Conservation (phyloP, 805 yeast species). For the Nakazawaea ambrosiae region DNA sequence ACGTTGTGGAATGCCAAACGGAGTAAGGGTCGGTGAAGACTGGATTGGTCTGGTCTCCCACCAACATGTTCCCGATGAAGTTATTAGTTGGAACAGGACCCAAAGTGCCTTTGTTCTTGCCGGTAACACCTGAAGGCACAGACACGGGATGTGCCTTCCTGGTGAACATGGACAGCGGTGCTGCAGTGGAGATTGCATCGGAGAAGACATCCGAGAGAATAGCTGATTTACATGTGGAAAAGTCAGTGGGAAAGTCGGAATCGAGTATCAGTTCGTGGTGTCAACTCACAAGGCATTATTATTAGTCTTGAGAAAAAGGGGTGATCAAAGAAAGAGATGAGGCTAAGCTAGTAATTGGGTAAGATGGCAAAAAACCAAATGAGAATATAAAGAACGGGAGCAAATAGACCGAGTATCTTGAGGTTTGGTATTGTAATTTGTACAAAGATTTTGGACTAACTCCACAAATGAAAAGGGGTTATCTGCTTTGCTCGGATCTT, state of each 20-base stretch:
- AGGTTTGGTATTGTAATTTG: too few relatives aligned
- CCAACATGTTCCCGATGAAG: slow-evolving; percentile 65
- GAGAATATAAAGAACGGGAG: too few relatives aligned
- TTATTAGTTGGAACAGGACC: slow-evolving; percentile 62
- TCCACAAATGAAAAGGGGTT: too few relatives aligned
- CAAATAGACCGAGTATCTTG: too few relatives aligned
- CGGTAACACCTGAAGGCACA: slow-evolving; percentile 18
- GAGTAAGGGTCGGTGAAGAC: slow-evolving; percentile 81
- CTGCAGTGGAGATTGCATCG: slow-evolving; percentile 32
- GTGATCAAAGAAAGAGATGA: too few relatives aligned
- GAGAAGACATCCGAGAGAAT: slow-evolving; percentile 28
- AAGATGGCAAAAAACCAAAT: too few relatives aligned
- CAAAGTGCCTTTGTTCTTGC: slow-evolving; percentile 6
- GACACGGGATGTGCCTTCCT: slow-evolving; percentile 19
- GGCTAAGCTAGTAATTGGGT: too few relatives aligned
- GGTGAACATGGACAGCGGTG: slow-evolving; percentile 38
- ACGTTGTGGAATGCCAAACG: slow-evolving; percentile 45
- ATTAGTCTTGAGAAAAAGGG: too few relatives aligned
- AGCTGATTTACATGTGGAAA: neutral
- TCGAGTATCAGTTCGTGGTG: neutral
- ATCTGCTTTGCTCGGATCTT: too few relatives aligned
- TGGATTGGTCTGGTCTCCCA: slow-evolving; percentile 60
- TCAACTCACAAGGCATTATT: neutral
- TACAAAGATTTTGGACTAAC: too few relatives aligned
- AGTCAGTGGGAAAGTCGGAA: too few relatives aligned